phyloP scores from a whole-genome alignment of 2,329 filamentous ascomycete species.

The Monosporascus sp. region DNA sequence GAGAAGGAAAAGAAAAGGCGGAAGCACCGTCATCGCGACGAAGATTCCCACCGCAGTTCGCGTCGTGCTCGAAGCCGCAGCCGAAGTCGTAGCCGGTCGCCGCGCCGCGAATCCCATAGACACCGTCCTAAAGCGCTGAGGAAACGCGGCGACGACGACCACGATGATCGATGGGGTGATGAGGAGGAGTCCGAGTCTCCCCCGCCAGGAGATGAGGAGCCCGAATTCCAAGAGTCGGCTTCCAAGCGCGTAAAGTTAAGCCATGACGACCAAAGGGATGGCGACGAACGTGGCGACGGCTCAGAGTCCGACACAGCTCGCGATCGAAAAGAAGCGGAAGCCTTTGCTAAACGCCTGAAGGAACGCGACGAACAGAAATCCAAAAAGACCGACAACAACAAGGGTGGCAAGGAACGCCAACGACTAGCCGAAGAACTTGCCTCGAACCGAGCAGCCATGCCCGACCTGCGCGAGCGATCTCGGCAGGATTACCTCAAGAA shows the following conservation, averaged over 20 bases:
- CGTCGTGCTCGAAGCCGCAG: constrained; percentile 14
- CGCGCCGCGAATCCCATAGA: constrained; percentile 18
- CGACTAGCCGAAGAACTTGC: constrained; percentile 62
- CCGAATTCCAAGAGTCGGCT: constrained; percentile 62
- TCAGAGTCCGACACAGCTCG: constrained; percentile 58
- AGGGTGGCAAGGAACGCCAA: constrained; percentile 53
- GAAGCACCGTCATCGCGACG: constrained; percentile 33
- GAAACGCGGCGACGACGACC: constrained; percentile 43
- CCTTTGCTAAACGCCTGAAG: constrained; percentile 70
- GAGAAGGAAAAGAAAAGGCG: constrained; percentile 43
- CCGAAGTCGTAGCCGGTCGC: constrained; percentile 25
- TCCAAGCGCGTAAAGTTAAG: constrained; percentile 63
- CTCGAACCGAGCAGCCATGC: constrained; percentile 65
- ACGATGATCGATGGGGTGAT: constrained; percentile 78
- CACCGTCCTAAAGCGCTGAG: constrained; percentile 37
- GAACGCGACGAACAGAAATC: constrained; percentile 65
- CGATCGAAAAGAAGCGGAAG: constrained; percentile 71
- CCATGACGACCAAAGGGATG: constrained; percentile 35
- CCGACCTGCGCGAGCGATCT: constrained; percentile 75
- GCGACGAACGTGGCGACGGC: constrained; percentile 29
- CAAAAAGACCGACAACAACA: constrained; percentile 58
- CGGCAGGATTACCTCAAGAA: constrained; percentile 93
- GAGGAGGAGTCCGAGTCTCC: constrained; percentile 52
- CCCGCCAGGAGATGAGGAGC: constrained; percentile 42
- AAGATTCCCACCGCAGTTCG: constrained; percentile 24